Evolutionary conservation across 768 basidiomycete species (phyloP).

Genomic region (Suillus cothurnatus): DNA sequence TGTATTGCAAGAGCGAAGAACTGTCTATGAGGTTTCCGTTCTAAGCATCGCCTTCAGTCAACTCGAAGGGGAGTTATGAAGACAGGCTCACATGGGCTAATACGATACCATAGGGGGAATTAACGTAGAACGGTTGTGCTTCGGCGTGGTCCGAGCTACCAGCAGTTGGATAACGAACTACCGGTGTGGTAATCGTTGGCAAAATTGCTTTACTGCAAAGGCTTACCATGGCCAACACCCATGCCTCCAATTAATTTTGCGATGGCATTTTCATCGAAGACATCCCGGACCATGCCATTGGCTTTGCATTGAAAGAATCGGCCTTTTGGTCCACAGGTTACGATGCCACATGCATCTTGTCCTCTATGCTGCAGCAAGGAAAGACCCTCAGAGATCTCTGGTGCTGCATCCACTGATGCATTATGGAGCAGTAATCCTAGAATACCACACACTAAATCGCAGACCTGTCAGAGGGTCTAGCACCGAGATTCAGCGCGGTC

Average conservation of each 20-base stretch:
- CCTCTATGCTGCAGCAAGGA: conserved; percentile 95
- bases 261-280: conserved; percentile 83
- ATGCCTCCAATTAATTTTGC: conserved; percentile 85
- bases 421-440: conserved; percentile 87
- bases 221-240: conserved; percentile 95
- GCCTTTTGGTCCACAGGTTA: conserved; percentile 94
- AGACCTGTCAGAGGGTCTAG: conserved; percentile 5
- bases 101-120: conserved; percentile 98
- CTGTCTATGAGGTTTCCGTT: conserved; percentile 99
- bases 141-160: conserved; percentile 96
- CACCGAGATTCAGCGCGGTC: conserved; percentile 11
- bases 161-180: conserved; percentile 97
- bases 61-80: not conserved
- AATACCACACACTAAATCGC: conserved; percentile 81
- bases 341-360: conserved; percentile 97
- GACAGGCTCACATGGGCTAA: conserved; percentile 83
- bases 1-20: conserved; percentile 75
- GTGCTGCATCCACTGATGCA: conserved; percentile 68
- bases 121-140: conserved; percentile 99
- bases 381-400: conserved; percentile 94
- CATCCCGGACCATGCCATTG: conserved; percentile 98
- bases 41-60: conserved; percentile 41
- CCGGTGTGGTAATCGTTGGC: not conserved
- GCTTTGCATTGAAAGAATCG: conserved; percentile 98
- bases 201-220: not conserved